A percentile compares a stretch with the other conserved stretches of the same genome.
phyloP scores from a whole-genome alignment of 768 basidiomycete species.

The Candolleomyces efflorescens region DNA sequence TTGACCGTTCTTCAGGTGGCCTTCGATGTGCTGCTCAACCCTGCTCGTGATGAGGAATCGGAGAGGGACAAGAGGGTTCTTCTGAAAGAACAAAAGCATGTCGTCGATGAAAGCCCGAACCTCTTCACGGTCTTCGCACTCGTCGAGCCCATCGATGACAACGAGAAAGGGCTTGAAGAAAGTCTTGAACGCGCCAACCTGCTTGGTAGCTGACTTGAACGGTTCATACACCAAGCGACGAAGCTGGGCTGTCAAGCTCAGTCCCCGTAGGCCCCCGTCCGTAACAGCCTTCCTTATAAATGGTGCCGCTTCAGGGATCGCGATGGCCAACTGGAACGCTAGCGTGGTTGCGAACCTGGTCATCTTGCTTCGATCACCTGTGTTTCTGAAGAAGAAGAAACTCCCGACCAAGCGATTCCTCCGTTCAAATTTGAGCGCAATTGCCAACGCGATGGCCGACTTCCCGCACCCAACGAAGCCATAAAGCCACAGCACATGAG shows the following conservation, averaged over 20 bases:
- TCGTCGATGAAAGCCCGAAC: too few species aligned
- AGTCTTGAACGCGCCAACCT: too few species aligned
- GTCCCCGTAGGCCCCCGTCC: background rate
- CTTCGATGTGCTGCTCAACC: too few species aligned
- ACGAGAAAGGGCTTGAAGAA: background rate
- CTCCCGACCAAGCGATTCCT: background rate
- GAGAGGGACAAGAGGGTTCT: too few species aligned
- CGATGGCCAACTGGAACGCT: background rate
- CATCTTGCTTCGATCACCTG: background rate
- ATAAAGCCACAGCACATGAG: background rate
- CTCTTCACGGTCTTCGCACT: background rate
- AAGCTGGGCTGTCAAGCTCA: background rate
- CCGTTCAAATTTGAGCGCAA: background rate
- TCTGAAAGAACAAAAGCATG: too few species aligned
- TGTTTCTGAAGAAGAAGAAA: background rate
- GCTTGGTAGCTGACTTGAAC: too few species aligned
- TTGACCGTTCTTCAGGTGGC: background rate
- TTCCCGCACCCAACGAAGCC: background rate
- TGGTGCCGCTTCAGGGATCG: background rate
- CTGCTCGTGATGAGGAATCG: too few species aligned
- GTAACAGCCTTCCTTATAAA: background rate
- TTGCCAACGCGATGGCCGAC: background rate
- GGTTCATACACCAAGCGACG: background rate
- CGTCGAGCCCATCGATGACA: constrained; percentile 1
- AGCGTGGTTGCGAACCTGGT: background rate